A percentile compares a stretch with the other conserved stretches of the same genome.
Evolutionary conservation across 2,329 filamentous ascomycete species (phyloP).

Genomic region (Trichoderma simmonsii): DNA sequence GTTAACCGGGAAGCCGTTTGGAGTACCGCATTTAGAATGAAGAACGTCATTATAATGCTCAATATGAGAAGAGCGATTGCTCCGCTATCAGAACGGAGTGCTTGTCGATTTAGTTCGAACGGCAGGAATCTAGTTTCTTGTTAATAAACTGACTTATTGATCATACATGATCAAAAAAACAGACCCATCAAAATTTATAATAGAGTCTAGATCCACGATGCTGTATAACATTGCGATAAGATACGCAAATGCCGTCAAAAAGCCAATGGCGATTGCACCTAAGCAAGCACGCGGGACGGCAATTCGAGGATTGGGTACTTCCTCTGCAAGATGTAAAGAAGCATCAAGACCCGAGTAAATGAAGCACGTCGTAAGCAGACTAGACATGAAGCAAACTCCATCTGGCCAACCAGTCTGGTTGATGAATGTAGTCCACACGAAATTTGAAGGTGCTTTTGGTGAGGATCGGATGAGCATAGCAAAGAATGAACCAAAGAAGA

Average conservation of each 20-base stretch:
- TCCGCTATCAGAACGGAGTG: neutral
- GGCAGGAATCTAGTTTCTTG: neutral
- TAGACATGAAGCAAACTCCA: conserved; percentile 37
- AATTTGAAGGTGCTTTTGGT: conserved; percentile 19
- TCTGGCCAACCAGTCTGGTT: conserved; percentile 30
- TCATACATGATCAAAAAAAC: neutral
- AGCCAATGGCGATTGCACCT: conserved; percentile 32
- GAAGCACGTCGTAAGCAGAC: conserved; percentile 36
- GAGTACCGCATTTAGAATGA: conserved; percentile 19
- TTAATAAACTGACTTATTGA: neutral
- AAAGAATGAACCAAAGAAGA: neutral
- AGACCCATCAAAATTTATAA: neutral
- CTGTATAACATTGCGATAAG: conserved; percentile 28
- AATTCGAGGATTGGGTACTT: conserved; percentile 30
- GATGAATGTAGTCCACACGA: conserved; percentile 32
- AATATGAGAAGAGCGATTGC: neutral
- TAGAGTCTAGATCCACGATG: conserved; percentile 22
- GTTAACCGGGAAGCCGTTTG: conserved; percentile 21
- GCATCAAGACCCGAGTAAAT: conserved; percentile 37
- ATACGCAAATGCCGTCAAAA: conserved; percentile 32
- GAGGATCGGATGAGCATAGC: conserved; percentile 17
- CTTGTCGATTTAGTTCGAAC: neutral
- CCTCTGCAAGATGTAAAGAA: conserved; percentile 37
- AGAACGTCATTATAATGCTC: conserved; percentile 13
- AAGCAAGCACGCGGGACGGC: conserved; percentile 33